Evolutionary conservation across 371 early-diverging fungal genomes (phyloP).

Genomic region (Mucor plumbeus): DNA sequence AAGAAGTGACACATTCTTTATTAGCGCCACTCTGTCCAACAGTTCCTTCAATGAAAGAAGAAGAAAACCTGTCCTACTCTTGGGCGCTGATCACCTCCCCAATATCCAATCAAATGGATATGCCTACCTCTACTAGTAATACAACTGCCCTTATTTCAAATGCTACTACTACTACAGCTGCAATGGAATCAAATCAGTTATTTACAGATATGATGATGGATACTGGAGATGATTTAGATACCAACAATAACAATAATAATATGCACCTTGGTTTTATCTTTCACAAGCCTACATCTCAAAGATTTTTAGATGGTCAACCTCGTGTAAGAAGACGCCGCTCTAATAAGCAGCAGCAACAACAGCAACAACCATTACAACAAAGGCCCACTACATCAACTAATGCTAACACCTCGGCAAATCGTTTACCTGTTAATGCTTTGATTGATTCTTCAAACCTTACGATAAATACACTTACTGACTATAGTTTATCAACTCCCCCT

Average conservation of each 20-base stretch:
- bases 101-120: constrained; percentile 17
- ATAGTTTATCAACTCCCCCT: constrained; percentile 24
- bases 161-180: background rate
- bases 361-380: background rate
- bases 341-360: constrained; percentile 19
- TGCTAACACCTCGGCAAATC: background rate
- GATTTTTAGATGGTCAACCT: constrained; percentile 34
- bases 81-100: constrained; percentile 41
- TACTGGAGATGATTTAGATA: constrained; percentile 8
- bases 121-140: background rate
- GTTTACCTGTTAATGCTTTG: constrained; percentile 18
- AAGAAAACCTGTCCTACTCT: constrained; percentile 26
- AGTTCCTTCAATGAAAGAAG: constrained; percentile 6
- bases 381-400: background rate
- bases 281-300: constrained; percentile 27
- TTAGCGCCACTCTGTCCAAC: constrained; percentile 37
- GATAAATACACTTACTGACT: constrained; percentile 12
- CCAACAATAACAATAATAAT: constrained; percentile 9
- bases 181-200: background rate
- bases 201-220: constrained; percentile 19
- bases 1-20: constrained; percentile 19
- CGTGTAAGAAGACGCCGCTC: constrained; percentile 25
- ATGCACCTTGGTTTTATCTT: constrained; percentile 31
- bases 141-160: background rate
- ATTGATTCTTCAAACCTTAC: constrained; percentile 9